Base-by-base conservation (phyloP, 176 grass and related monocot species). In the Areca catechu region DNA sequence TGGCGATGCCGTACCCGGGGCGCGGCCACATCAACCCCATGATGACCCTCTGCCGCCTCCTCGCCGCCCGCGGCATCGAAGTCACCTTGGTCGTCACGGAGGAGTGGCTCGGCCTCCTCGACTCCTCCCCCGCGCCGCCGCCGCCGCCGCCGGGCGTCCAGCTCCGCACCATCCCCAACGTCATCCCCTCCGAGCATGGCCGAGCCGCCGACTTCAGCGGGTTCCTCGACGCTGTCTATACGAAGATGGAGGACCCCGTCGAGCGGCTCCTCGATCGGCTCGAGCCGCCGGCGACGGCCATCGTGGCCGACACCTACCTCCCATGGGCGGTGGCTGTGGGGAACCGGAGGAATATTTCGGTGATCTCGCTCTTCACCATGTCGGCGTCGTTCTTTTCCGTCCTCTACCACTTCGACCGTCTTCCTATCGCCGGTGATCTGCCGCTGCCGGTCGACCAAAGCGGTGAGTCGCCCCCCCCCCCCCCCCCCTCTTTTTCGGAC, bases 1-100 rank as follows among this genome's bases (percentile, higher is more conserved):
- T 92, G 1, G 88, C 76, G 4, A 53, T 92, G 5, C 88, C 88
- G 18, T 92, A 49, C 72, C 88, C 83, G 0, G 88, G 83, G 68
- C 78, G 83, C 20, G 88, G 88, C 25, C 88, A 86, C 56, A 60
- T 92, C 76, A 86, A 83, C 72, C 88, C 79, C 5, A 86, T 92
- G 88, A 76, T 92, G 19, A 72, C 53, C 29, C 72, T 71, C 27
- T 82, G 76, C 72, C 65, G 88, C 49, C 83, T 22, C 53, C 73
- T 92, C 48, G 77, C 69, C 48, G 62, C 72, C 30, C 16, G 53
- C 24, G 61, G 23, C 16, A 22, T 86, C 52, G 23, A 56, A 29
- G 16, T 83, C 51, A 92, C 76, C 24, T 58, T 92, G 56, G 69
- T 92, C 67, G 69, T 92, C 59, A 92, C 79, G 4, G 72, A 86